Conservation (phyloP, 257 asterid species). For the Nemophila menziesii region DNA sequence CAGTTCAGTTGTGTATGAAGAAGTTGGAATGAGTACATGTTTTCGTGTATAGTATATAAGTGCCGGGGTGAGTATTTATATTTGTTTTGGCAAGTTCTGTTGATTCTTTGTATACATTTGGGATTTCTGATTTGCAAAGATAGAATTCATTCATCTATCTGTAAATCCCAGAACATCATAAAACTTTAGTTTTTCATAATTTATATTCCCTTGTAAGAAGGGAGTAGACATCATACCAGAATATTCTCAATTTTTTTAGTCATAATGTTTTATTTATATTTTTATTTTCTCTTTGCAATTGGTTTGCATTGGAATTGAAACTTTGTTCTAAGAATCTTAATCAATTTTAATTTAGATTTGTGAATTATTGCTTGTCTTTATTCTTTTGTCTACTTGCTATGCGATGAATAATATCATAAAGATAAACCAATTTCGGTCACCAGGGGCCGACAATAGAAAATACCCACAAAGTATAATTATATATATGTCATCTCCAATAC, state of each 20-base stretch:
- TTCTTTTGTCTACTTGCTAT: no score
- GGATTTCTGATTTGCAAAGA: conserved; percentile 22
- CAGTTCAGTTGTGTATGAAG: conserved; percentile 16
- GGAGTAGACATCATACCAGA: conserved; percentile 21
- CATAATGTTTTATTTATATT: background rate
- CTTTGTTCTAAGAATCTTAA: background rate
- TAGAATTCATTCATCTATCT: conserved; percentile 10
- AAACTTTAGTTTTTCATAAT: conserved; percentile 16
- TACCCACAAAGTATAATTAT: no score
- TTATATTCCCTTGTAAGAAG: conserved; percentile 35
- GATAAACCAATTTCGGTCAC: no score
- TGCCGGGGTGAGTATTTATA: conserved; percentile 23
- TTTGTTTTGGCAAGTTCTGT: conserved; percentile 34
- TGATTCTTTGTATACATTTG: conserved; percentile 63
- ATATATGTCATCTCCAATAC: no score
- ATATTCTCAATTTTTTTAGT: conserved; percentile 11
- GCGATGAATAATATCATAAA: no score
- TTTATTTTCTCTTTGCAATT: background rate
- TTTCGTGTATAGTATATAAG: conserved; percentile 48
- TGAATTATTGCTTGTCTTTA: background rate
- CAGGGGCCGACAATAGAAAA: no score
- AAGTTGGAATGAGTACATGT: conserved; percentile 23
- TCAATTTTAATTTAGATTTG: background rate
- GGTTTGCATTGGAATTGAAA: background rate
- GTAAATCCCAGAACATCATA: conserved; percentile 29